Base-by-base conservation (phyloP, 1,284 basidiomycete species). In the Ustilago tritici region DNA sequence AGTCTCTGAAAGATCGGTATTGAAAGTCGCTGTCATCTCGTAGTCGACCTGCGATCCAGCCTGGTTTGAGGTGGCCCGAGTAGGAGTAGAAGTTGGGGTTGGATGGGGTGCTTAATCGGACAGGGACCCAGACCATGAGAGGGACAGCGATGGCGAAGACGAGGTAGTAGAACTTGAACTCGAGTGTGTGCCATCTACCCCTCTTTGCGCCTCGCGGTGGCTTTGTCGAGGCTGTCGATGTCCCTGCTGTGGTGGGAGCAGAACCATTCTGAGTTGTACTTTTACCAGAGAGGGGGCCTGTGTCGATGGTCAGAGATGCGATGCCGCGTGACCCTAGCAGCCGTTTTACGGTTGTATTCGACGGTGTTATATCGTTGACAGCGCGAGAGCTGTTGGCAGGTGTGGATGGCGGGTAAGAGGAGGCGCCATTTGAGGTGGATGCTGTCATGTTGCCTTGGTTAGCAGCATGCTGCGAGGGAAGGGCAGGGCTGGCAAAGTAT, bases 141-240 rank as follows among this genome's bases (percentile, higher is more conserved):
- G 93, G 92, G 11, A 98, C 87, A 14, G 90, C 91, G 28, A 92
- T 59, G 15, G 88, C 84, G 43, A 92, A 91, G 1, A 92, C 88
- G 32, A 91, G 72, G 69, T 89, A 91, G 87, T 98, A 98, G 59
- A 92, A 82, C 69, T 90, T 88, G 88, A 97, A 98, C 86, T 98
- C 96, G 17, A 88, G 86, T 0, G 94, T 93, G 54, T 87, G 87
- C 96, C 95, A 98, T 87, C 93, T 77, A 41, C 70, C 76, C 0
- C 67, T 49, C 40, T 74, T 70, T 0, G 49, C n/a, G 1, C 14
- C 6, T 23, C 17, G 9, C 5, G 32, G 7, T 3, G 56, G 40
- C 12, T 31, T 31, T 0, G 64, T 62, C 17, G 66, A 56, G 19
- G 47, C 41, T 23, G 61, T 50, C 11, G 59, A 15, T 8, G 70